Percentiles rank a stretch among this genome's conserved stretches.
These are phyloP conservation scores for Phytopythium delawarense DNA, from an alignment of 352 stramenopile species.

Conservation along the genomic window DNA sequence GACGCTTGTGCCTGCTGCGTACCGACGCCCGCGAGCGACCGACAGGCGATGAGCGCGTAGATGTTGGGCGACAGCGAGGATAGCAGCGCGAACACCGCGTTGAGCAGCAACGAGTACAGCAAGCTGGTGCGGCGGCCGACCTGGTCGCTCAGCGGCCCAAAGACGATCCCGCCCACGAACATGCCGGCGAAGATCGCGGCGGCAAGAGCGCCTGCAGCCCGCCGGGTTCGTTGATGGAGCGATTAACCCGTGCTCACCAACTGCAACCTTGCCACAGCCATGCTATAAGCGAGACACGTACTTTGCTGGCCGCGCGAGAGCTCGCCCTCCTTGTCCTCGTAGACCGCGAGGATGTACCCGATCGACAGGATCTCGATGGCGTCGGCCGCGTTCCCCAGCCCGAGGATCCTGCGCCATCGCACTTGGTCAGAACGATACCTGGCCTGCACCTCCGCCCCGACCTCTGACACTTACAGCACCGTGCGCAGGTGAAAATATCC, in stretches of 20 bases:
- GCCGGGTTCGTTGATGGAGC: background rate
- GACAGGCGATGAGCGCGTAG: constrained; percentile 56
- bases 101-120: constrained; percentile 76
- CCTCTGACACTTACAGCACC: too few relatives aligned
- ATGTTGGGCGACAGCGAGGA: constrained; percentile 68
- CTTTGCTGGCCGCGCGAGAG: constrained; percentile 49
- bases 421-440: too few relatives aligned
- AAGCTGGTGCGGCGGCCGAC: constrained; percentile 72
- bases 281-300: constrained; percentile 14
- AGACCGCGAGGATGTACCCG: constrained; percentile 87
- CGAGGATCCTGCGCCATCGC: constrained; percentile 47
- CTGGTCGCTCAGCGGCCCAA: constrained; percentile 69
- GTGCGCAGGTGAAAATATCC: too few relatives aligned
- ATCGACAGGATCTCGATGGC: constrained; percentile 90
- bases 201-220: constrained; percentile 56
- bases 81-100: constrained; percentile 69
- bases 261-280: background rate
- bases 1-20: constrained; percentile 1
- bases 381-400: constrained; percentile 83
- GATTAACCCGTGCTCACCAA: background rate
- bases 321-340: constrained; percentile 65
- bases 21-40: constrained; percentile 63
- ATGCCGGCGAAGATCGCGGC: constrained; percentile 89
- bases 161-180: constrained; percentile 82
- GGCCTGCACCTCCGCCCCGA: too few relatives aligned